These are phyloP conservation scores for Corrigiola litoralis DNA, from an alignment of 179 eudicot genomes.

Conservation along the genomic window DNA sequence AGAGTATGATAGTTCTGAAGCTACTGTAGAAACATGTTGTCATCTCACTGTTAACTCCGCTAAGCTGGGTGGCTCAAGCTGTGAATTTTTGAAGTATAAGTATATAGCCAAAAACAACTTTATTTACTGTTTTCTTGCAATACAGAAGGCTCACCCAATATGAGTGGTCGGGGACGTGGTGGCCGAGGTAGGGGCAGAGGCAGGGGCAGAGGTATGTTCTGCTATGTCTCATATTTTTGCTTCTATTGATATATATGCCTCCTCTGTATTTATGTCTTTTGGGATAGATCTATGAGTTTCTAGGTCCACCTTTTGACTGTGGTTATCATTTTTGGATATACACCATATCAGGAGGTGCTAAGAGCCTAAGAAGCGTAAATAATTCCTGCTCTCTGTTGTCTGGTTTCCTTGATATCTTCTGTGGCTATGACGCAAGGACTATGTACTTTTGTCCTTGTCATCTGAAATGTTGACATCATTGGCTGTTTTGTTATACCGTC, in stretches of 20 bases:
- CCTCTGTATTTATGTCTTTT: neutral
- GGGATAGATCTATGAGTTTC: neutral
- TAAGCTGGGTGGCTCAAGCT: too few species aligned
- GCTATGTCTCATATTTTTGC: neutral
- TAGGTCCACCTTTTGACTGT: neutral
- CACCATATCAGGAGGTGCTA: neutral
- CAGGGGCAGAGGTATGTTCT: constrained; percentile 27
- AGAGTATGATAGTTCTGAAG: too few species aligned
- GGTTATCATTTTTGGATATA: neutral
- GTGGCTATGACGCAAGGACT: neutral
- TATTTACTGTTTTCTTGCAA: neutral
- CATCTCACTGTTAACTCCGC: too few species aligned
- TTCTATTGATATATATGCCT: neutral
- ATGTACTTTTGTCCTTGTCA: too few species aligned
- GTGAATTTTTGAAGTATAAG: too few species aligned
- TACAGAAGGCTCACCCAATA: constrained; percentile 41
- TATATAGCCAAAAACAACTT: too few species aligned
- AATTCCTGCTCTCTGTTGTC: neutral
- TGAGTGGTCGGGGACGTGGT: constrained; percentile 47
- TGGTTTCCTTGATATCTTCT: neutral
- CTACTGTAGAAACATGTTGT: too few species aligned
- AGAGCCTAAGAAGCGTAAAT: neutral
- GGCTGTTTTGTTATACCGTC: neutral
- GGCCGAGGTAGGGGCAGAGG: constrained; percentile 50
- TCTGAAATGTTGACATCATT: too few species aligned